phyloP scores from a whole-genome alignment of 352 stramenopile species.

The Elongisporangium prolatum region DNA sequence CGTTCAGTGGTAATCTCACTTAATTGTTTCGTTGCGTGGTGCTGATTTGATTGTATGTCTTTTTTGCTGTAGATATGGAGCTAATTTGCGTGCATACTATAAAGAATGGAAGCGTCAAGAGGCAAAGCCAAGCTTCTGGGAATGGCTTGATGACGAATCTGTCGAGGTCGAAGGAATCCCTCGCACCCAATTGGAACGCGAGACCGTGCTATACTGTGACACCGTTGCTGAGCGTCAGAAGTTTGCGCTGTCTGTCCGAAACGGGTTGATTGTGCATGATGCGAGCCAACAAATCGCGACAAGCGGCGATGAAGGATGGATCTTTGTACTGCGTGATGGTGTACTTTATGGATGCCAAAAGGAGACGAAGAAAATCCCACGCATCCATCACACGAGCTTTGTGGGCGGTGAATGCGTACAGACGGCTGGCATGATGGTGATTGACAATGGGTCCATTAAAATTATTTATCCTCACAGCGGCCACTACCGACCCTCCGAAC shows the following conservation, averaged over 20 bases:
- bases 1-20: slow-evolving; percentile 4
- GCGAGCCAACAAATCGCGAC: slow-evolving; percentile 72
- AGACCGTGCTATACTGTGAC: slow-evolving; percentile 94
- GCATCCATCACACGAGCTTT: slow-evolving; percentile 98
- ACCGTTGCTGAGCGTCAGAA: slow-evolving; percentile 85
- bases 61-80: slow-evolving; percentile 85
- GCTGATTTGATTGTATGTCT: background rate
- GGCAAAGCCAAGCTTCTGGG: slow-evolving; percentile 82
- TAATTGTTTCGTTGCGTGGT: background rate
- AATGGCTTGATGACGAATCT: slow-evolving; percentile 85
- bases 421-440: slow-evolving; percentile 95
- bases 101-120: slow-evolving; percentile 93
- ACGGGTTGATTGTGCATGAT: slow-evolving; percentile 63
- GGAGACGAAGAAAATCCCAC: slow-evolving; percentile 89
- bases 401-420: slow-evolving; percentile 95
- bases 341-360: slow-evolving; percentile 94
- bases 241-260: slow-evolving; percentile 81
- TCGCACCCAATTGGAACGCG: slow-evolving; percentile 90
- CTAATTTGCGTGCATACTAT: slow-evolving; percentile 96
- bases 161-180: slow-evolving; percentile 86
- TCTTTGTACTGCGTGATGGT: slow-evolving; percentile 95
- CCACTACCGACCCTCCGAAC: slow-evolving; percentile 95
- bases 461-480: slow-evolving; percentile 97
- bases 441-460: slow-evolving; percentile 87
- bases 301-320: slow-evolving; percentile 94